These are phyloP conservation scores for Ampelomyces quisqualis DNA, from an alignment of 2,329 filamentous ascomycete species.

Conservation along the genomic window DNA sequence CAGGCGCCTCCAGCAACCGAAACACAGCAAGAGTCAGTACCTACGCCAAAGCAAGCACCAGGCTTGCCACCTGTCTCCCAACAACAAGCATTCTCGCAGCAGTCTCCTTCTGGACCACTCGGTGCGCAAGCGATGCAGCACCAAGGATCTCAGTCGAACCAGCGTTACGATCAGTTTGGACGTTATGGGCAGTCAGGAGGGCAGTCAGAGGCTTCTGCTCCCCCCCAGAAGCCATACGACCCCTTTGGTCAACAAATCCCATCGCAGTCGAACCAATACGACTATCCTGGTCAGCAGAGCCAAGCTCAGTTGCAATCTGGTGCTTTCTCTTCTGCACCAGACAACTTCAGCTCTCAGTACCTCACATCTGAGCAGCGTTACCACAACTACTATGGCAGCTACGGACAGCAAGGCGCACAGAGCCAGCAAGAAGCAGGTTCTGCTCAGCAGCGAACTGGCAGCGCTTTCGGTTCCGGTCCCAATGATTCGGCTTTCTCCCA, in stretches of 20 bases:
- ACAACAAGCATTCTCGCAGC: conserved; percentile 38
- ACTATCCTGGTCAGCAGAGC: conserved; percentile 52
- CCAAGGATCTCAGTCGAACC: conserved; percentile 48
- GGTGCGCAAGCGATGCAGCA: conserved; percentile 58
- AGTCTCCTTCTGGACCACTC: conserved; percentile 49
- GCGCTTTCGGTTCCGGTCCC: conserved; percentile 67
- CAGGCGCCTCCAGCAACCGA: conserved; percentile 47
- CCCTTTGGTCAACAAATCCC: conserved; percentile 74
- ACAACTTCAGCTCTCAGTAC: conserved; percentile 76
- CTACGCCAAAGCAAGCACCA: conserved; percentile 61
- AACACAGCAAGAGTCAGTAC: conserved; percentile 43
- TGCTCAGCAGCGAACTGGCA: conserved; percentile 73
- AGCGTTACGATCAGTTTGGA: conserved; percentile 64
- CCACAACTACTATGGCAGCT: conserved; percentile 63
- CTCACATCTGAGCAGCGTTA: conserved; percentile 79
- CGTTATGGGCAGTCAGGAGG: conserved; percentile 65
- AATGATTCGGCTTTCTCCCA: conserved; percentile 64
- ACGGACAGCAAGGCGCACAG: conserved; percentile 51
- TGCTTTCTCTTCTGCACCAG: conserved; percentile 71
- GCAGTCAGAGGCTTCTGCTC: conserved; percentile 61
- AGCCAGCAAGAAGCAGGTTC: conserved; percentile 70
- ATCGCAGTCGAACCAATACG: conserved; percentile 51
- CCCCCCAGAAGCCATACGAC: conserved; percentile 80
- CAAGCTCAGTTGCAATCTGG: conserved; percentile 63
- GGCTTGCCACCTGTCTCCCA: conserved; percentile 63